Evolutionary conservation across 176 grass and related monocot genomes (phyloP), one percentile per base, ranked within the genome.

Genomic region (Elymus sibiricus): DNA sequence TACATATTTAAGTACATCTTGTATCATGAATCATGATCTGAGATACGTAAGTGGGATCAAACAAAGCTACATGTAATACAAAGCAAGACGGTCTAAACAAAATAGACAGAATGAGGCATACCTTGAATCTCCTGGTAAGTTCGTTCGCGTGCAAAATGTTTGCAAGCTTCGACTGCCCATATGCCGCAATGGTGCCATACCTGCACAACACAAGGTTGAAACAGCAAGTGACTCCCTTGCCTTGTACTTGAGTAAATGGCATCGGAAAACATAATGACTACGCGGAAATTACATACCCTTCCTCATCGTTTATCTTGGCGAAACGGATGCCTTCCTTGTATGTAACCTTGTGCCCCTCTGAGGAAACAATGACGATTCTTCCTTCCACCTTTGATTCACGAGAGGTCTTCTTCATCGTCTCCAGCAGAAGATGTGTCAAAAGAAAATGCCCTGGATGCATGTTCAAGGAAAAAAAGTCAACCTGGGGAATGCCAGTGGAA

Each of bases 121-220:
- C 95, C 91, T 92, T 89, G 72, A 98, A 92, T 82, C 39, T 85
- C 75, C 84, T 98, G 31, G 93, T 49, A 88, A 98, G 93, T 86
- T 98, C 96, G 86, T 91, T 95, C 16, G 96, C 90, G 49, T 98
- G 93, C 35, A 95, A 91, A 88, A 98, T 94, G 49, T 95, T 98
- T 32, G 31, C 31, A 32, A 34, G 32, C 32, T 34, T 34, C 4
- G 32, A 34, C 40, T 95, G 95, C 46, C 91, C 95, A 82, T 98
- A 98, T 74, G 93, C 96, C 84, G 77, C 83, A 79, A 94, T n/a
- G 72, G 39, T 89, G 34, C 11, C 81, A 72, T 98, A 98, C 70
- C 96, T 95, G 89, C 65, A 76, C 59, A 75, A 69, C 13, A 85
- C 46, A 88, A 87, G 37, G 27, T 70, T 69, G 47, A 93, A 93